Evolutionary conservation across 2,329 filamentous ascomycete species (phyloP).

Genomic region (Diaporthe nobilis): DNA sequence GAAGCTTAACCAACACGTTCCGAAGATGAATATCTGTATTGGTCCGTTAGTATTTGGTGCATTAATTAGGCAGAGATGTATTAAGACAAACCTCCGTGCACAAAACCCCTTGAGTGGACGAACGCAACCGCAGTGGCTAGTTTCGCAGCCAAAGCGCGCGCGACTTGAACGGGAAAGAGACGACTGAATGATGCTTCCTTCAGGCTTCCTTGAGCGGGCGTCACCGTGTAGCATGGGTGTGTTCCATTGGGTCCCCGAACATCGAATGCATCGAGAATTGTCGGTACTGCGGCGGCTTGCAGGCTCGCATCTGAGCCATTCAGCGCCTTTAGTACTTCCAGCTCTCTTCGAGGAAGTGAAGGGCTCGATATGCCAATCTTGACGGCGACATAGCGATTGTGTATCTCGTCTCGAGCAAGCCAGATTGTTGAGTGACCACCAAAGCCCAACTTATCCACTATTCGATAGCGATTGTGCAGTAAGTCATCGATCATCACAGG

Average conservation of each 20-base stretch:
- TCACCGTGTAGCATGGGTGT: slow-evolving; percentile 10
- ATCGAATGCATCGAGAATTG: slow-evolving; percentile 4
- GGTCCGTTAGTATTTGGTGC: neutral
- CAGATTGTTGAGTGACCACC: slow-evolving; percentile 19
- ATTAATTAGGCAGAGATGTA: no score
- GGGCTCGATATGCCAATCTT: slow-evolving; percentile 2
- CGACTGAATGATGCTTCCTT: slow-evolving; percentile 47
- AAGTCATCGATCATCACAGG: neutral
- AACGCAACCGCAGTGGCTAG: slow-evolving; percentile 6
- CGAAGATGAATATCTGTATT: slow-evolving; percentile 18
- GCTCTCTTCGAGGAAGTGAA: neutral
- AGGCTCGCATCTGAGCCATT: neutral
- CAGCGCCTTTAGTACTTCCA: neutral
- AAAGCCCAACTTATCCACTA: slow-evolving; percentile 22
- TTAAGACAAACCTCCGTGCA: slow-evolving; percentile 11
- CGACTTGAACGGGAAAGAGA: slow-evolving; percentile 46
- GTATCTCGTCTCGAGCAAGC: slow-evolving; percentile 27
- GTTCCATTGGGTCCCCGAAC: slow-evolving; percentile 1
- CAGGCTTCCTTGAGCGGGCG: slow-evolving; percentile 48
- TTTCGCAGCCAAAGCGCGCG: slow-evolving; percentile 51
- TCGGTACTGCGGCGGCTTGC: neutral
- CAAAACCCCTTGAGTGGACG: slow-evolving; percentile 12
- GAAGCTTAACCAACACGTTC: slow-evolving; percentile 4
- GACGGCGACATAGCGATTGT: slow-evolving; percentile 44
- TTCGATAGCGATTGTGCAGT: slow-evolving; percentile 9